Base-by-base conservation (phyloP, 176 grass and related monocot genomes). In the Triticum timopheevii region DNA sequence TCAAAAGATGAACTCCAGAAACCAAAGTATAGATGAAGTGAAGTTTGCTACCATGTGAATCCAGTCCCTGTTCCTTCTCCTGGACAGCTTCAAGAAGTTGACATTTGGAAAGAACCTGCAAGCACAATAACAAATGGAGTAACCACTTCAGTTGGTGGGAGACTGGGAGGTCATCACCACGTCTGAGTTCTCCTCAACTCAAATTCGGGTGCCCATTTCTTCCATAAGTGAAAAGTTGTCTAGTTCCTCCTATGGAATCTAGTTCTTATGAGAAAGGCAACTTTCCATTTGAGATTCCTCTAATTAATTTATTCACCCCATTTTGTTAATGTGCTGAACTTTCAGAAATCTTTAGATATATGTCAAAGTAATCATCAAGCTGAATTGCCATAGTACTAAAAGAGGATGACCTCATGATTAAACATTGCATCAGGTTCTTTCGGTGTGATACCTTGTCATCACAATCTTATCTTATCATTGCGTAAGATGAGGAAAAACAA, bases 81-180 rank as follows among this genome's bases (percentile, higher is more conserved):
- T 86, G 86, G 86, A 98, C 91, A 85, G 86, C 73, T 81, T 95
- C 96, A 71, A 77, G 79, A 81, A 98, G 93, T 65, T 98, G 96
- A 61, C 96, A 98, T 92, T 98, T 95, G 12, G 90, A 88, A 20
- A 95, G 90, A 90, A 92, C 90, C 96, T 98, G 81, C 8, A 45
- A 78, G 44, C 6, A 82, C 15, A 65, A 8, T 65, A 87, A 15
- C 47, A 67, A 45, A 73, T 47, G n/a, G 5, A 75, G 5, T 49
- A 85, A 84, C 39, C 35, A 44, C 58, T 66, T 38, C 12, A 86
- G 68, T 39, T 39, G 67, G 16, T 10, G 39, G 39, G 35, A 35
- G 35, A 35, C 35, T 20, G 66, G 7, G 3, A 38, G 7, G 16
- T 38, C n/a, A 23, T 38, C 38, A 69, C 33, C 34, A 69, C 1